Evolutionary conservation across 2,329 filamentous ascomycete genomes (phyloP), one percentile per base, ranked within the genome.

Genomic region (Nigrospora osmanthi): DNA sequence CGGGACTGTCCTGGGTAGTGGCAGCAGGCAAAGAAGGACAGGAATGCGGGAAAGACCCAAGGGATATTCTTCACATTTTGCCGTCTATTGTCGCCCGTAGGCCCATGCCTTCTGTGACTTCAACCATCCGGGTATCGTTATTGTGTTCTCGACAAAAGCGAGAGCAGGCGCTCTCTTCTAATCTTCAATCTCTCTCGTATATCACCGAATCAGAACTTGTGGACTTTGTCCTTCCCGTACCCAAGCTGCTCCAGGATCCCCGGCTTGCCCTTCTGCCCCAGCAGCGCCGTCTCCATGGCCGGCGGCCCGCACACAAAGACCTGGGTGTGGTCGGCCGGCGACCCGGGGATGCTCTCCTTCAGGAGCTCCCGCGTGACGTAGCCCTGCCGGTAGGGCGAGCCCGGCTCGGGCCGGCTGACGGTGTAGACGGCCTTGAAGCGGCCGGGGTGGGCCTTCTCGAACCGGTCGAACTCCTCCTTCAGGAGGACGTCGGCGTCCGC

Each of bases 231-330:
- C 56, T 75, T 77, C 12, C 52, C 58, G 54, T 79, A 81, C 0
- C 81, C 81, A 50, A 85, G 53, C 56, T 80, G 65, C 12, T 64
- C 61, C 54, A 86, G 53, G 31, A 82, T 67, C 0, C 81, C 81
- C 1, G 57, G 54, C 12, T 65, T 57, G 12, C 57, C 61, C 44
- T 64, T 62, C 35, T 63, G 63, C 5, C 76, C 77, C 3, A 75
- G 66, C 34, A 84, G 57, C 11, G 73, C 69, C 46, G 66, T 67
- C 59, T 85, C 78, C 81, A 87, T 85, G 0, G 71, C 69, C 2
- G 82, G 81, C 15, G 84, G 84, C 0, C 84, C 83, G 57, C 82
- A 86, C 1, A 87, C 68, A 54, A 86, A 82, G 0, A 87, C 78
- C 61, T 83, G 83, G 2, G 66, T 68, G 3, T 35, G 23, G 11